Evolutionary conservation across 306 rosid genomes (phyloP), one percentile per base, ranked within the genome.

Genomic region (Begonia fuchsioides): DNA sequence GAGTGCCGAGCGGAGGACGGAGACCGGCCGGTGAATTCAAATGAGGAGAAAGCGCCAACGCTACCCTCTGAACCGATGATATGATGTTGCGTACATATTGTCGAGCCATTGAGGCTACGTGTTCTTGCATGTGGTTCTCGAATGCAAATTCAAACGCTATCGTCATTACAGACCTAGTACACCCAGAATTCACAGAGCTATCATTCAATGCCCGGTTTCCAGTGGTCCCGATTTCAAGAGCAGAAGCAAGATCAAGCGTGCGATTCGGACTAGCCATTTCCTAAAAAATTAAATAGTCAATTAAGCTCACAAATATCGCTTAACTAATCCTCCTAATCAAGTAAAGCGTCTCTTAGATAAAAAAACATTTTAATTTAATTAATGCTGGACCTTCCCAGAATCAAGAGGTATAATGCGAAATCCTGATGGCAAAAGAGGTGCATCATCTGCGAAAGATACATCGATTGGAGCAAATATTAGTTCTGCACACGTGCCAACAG

Each of bases 381-480:
- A 26, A 52, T 15, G 49, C 56, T 76, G 49, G 56, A 90, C 98
- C 85, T 92, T 92, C 57, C 98, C 98, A 41, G 95, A 82, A 62
- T 92, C 96, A 10, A 92, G 85, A 67, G 98, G 98, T 65, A 92
- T 86, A 58, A 92, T 86, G 48, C 99, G 96, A 53, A 92, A 92
- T 47, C 99, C 99, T 49, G 99, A 92, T 49, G 99, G 99, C 38
- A 92, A 68, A 62, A 92, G 93, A 13, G 96, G 96, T 32, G 99
- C 99, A 68, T 92, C 99, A 64, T 92, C 99, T 55, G 99, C 96
- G 72, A 92, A 92, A 45, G 99, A 86, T 17, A 93, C 94, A 72
- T 92, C 99, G 50, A 92, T 92, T 32, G 99, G 99, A 67, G 99
- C 99, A 57, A 86, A 92, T 48, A 92, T 77, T 14, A 92, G 94